phyloP scores from a whole-genome alignment of 805 yeast species.

The Scheffersomyces spartinae region DNA sequence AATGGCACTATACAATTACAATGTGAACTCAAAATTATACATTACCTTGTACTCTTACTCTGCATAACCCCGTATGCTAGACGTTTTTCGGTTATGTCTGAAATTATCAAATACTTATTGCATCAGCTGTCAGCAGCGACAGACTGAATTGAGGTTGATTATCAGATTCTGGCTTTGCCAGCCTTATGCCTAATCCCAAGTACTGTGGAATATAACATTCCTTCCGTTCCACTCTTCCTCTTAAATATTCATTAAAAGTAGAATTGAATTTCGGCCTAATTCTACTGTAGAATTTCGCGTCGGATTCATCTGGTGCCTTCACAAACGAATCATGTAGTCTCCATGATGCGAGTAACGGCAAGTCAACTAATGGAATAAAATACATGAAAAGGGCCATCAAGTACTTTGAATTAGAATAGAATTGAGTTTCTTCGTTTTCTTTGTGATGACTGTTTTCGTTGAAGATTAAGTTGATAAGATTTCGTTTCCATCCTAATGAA shows the following conservation, averaged over 20 bases:
- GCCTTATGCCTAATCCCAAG: too few relatives aligned
- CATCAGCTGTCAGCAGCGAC: too few relatives aligned
- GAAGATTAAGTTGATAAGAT: conserved; percentile 20
- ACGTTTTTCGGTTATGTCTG: too few relatives aligned
- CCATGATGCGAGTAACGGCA: conserved; percentile 3
- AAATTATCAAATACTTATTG: too few relatives aligned
- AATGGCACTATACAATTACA: too few relatives aligned
- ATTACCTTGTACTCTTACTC: too few relatives aligned
- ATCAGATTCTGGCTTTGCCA: too few relatives aligned
- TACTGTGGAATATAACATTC: conserved; percentile 11
- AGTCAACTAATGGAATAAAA: conserved; percentile 13
- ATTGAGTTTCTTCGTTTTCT: conserved; percentile 3
- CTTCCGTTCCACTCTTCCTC: conserved; percentile 6
- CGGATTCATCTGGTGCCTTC: not conserved
- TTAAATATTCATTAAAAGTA: conserved; percentile 5
- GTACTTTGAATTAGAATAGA: conserved; percentile 5
- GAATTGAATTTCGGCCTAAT: conserved; percentile 4
- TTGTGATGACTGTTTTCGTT: conserved; percentile 14
- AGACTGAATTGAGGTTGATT: too few relatives aligned
- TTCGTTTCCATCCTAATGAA: conserved; percentile 17
- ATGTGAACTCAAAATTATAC: too few relatives aligned
- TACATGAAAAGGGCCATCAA: conserved; percentile 7
- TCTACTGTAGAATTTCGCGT: not conserved
- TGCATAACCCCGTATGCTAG: too few relatives aligned
- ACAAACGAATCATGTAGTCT: conserved; percentile 1